phyloP scores from a whole-genome alignment of 176 grass and related monocot species.

The Zea luxurians region DNA sequence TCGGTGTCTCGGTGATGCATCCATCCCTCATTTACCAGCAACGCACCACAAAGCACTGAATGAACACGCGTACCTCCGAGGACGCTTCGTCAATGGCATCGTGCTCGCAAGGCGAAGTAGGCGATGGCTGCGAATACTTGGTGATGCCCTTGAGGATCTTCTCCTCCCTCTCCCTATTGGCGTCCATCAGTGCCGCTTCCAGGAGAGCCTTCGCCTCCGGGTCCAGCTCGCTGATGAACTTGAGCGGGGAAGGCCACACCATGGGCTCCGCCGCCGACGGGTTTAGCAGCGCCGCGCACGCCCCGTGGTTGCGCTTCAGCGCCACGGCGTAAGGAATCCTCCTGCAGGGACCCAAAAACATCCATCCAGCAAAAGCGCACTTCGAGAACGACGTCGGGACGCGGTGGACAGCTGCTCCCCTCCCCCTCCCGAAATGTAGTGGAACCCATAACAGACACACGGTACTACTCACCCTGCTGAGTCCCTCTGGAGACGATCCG shows the following conservation, averaged over 20 bases:
- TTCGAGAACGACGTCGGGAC: too few species aligned
- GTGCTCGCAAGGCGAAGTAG: conserved; percentile 38
- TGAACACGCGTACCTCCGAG: conserved; percentile 29
- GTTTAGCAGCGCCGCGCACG: conserved; percentile 75
- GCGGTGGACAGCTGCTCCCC: too few species aligned
- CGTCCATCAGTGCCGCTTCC: conserved; percentile 76
- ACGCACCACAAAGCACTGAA: too few species aligned
- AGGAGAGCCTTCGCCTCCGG: conserved; percentile 81
- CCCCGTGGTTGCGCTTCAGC: conserved; percentile 59
- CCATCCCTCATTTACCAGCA: too few species aligned
- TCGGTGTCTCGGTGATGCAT: too few species aligned
- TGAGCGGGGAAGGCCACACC: conserved; percentile 91
- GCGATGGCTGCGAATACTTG: conserved; percentile 34
- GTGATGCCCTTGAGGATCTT: conserved; percentile 66
- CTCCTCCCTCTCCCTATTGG: conserved; percentile 89
- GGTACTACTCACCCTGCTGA: conserved; percentile 56
- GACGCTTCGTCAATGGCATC: conserved; percentile 30
- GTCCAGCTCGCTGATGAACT: conserved; percentile 97
- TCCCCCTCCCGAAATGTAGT: too few species aligned
- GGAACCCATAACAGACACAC: too few species aligned
- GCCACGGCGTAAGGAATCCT: conserved; percentile 77
- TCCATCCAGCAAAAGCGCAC: too few species aligned
- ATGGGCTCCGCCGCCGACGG: conserved; percentile 71
- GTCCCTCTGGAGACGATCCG: conserved; percentile 89
- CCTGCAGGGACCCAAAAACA: conserved; percentile 54